Conservation (phyloP, 345 rosid species). For the Firmiana major region DNA sequence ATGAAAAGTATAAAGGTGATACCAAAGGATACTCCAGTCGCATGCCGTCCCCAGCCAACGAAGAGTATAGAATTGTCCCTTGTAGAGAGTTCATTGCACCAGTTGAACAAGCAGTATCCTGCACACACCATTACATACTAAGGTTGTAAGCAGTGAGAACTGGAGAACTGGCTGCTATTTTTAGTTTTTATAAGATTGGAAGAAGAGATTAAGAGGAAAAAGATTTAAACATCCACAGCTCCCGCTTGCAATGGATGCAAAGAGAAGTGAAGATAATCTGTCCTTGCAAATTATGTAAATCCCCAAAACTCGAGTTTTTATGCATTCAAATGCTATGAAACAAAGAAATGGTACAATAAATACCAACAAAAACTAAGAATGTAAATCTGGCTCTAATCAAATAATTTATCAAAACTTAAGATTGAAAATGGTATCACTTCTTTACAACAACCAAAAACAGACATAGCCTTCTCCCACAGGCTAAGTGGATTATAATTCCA, state of each 20-base stretch:
- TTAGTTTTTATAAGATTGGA: not conserved
- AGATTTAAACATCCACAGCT: not conserved
- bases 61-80: slow-evolving; percentile 70
- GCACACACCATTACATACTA: slow-evolving; percentile 10
- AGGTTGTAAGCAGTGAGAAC: not conserved
- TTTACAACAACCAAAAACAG: not conserved
- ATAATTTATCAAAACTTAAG: not conserved
- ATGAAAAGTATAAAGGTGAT: slow-evolving; percentile 4
- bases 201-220: not conserved
- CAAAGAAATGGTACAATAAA: not conserved
- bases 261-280: not conserved
- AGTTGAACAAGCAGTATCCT: slow-evolving; percentile 75
- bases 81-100: slow-evolving; percentile 66
- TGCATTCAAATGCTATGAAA: not conserved
- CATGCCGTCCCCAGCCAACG: slow-evolving; percentile 65
- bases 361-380: not conserved
- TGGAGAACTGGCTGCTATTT: not conserved
- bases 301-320: not conserved
- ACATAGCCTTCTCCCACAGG: not conserved
- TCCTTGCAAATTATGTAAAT: not conserved
- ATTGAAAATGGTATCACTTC: not conserved
- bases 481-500: not conserved
- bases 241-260: not conserved
- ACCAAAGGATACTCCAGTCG: slow-evolving; percentile 82
- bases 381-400: not conserved